Conservation (phyloP, 2,329 filamentous ascomycete species). For the Penicillium sp. region DNA sequence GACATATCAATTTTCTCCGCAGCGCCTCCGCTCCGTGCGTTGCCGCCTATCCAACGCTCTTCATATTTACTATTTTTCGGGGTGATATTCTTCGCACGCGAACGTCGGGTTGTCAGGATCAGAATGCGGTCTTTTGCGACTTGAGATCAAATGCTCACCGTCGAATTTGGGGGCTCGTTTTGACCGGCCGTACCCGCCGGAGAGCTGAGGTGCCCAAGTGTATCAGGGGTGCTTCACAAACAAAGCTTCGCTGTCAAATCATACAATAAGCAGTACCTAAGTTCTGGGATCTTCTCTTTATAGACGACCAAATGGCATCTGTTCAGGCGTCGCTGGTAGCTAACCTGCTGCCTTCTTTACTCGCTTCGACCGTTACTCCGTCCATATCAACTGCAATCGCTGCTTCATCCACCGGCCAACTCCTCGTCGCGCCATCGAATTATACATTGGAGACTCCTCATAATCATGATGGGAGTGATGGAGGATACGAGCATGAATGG, state of each 20-base stretch:
- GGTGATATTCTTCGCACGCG: slow-evolving; percentile 3
- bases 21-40: slow-evolving; percentile 5
- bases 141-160: slow-evolving; percentile 17
- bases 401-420: slow-evolving; percentile 19
- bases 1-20: slow-evolving; percentile 25
- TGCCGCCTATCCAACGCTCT: slow-evolving; percentile 14
- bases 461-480: slow-evolving; percentile 21
- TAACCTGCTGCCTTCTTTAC: slow-evolving; percentile 30
- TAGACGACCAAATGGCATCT: slow-evolving; percentile 25
- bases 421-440: slow-evolving; percentile 13
- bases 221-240: slow-evolving; percentile 5
- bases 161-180: slow-evolving; percentile 8
- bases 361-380: slow-evolving; percentile 25
- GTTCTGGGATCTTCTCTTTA: neutral
- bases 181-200: slow-evolving; percentile 8
- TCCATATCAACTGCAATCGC: slow-evolving; percentile 17
- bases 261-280: neutral
- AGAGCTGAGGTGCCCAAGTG: slow-evolving; percentile 8
- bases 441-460: slow-evolving; percentile 16
- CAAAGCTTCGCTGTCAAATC: neutral
- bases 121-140: slow-evolving; percentile 18
- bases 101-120: neutral
- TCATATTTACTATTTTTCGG: slow-evolving; percentile 6
- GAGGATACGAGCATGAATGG: slow-evolving; percentile 55
- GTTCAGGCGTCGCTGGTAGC: slow-evolving; percentile 29